A percentile compares a stretch with the other conserved stretches of the same genome.
Evolutionary conservation across 2,329 filamentous ascomycete genomes (phyloP).

Genomic region (Hortaea sp.): DNA sequence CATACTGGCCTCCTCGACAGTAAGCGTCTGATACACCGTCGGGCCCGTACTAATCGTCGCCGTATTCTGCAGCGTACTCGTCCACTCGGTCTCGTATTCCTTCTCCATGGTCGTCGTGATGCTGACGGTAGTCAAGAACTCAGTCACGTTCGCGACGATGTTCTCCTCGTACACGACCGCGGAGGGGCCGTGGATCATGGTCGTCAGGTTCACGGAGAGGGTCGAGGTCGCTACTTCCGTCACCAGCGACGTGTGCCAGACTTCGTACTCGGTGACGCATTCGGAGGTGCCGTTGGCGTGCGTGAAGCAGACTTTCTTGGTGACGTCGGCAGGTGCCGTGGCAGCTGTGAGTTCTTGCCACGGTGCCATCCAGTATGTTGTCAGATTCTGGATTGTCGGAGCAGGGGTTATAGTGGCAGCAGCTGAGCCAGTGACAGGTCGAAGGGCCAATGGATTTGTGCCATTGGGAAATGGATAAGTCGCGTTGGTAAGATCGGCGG

Average conservation of each 20-base stretch:
- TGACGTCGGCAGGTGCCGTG: conserved; percentile 28
- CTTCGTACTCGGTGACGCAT: conserved; percentile 32
- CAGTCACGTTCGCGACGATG: conserved; percentile 28
- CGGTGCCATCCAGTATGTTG: conserved; percentile 35
- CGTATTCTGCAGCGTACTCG: conserved; percentile 12
- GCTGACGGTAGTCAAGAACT: conserved; percentile 28
- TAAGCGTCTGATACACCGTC: conserved; percentile 22
- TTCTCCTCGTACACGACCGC: conserved; percentile 30
- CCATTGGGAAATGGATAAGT: conserved; percentile 1
- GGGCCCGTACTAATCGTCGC: conserved; percentile 13
- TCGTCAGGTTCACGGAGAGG: conserved; percentile 29
- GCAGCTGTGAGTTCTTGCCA: conserved; percentile 35
- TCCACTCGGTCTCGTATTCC: conserved; percentile 29
- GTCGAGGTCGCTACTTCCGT: conserved; percentile 28
- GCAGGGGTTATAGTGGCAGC: conserved; percentile 26
- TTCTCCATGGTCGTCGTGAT: conserved; percentile 30
- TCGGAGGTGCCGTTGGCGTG: conserved; percentile 27
- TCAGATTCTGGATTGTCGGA: conserved; percentile 29
- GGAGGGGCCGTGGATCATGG: conserved; percentile 26
- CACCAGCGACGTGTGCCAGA: conserved; percentile 31
- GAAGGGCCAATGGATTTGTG: background rate
- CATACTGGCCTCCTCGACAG: conserved; percentile 14
- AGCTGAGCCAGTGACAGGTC: conserved; percentile 1
- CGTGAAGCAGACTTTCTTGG: conserved; percentile 32
- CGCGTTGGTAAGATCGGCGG: conserved; percentile 10